Evolutionary conservation across 345 rosid genomes (phyloP), one percentile per base, ranked within the genome.

Genomic region (Murraya koenigii): DNA sequence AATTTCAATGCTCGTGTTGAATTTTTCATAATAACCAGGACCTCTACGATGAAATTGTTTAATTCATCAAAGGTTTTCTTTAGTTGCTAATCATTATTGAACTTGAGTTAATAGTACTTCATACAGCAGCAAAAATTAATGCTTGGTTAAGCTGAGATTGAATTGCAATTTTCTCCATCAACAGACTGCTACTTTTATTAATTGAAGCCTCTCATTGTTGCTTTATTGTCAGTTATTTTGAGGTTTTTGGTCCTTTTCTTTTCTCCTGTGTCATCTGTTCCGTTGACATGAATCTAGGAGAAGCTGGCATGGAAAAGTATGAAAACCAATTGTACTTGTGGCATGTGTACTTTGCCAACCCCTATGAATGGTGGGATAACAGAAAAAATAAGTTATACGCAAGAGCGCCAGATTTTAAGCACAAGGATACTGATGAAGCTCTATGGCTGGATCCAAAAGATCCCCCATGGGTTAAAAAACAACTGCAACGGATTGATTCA

Each of bases 341-440:
- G 98, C 96, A 94, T 74, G 81, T 88, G 74, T 91, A 87, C 79
- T 94, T 94, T 66, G 55, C 80, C 71, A 91, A 78, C 75, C 97
- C 94, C 30, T 60, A 74, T n/a, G 94, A 89, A 68, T 93, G 98
- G 98, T 94, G 92, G 93, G 97, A 94, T 82, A 85, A 88, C 61
- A 89, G 98, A 80, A 81, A 68, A 39, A 17, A n/a, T 8, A 94
- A 94, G 92, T 82, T 1, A 59, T 71, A 81, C 64, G 81, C 91
- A 23, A 41, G 54, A 33, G 71, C 77, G n/a, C 97, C 98, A 15
- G 97, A 94, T 85, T 92, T 94, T 69, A 86, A 67, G 83, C 95
- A 94, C 80, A 91, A 87, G 85, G 80, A 80, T 76, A 94, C 96
- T 38, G 77, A 84, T 44, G 97, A 92, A 86, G 84, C 84, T 84